These are phyloP conservation scores for Anethum foeniculum DNA, from an alignment of 140 eudicot species.

Conservation along the genomic window DNA sequence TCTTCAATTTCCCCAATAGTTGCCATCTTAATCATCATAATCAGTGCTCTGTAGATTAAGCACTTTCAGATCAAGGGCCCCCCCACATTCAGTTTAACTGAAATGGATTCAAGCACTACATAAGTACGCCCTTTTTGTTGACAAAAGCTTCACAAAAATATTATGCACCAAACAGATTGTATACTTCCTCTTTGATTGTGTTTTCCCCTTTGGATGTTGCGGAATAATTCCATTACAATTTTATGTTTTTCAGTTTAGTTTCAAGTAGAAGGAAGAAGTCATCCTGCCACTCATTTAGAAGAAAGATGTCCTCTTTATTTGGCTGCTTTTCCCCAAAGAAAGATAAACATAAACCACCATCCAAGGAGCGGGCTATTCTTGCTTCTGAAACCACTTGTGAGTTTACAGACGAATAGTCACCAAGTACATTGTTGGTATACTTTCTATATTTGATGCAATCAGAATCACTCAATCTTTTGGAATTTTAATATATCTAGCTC, in stretches of 20 bases:
- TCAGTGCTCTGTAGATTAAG: not conserved
- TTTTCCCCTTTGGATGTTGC: not conserved
- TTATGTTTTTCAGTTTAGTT: not conserved
- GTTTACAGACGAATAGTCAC: slow-evolving; percentile 17
- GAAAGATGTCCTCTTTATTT: slow-evolving; percentile 25
- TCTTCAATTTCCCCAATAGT: not conserved
- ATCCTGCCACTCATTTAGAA: not conserved
- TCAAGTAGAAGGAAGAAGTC: not conserved
- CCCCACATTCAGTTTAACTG: not conserved
- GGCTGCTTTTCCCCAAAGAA: slow-evolving; percentile 62
- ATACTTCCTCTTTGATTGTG: not conserved
- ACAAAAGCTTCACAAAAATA: not conserved
- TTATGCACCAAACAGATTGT: not conserved
- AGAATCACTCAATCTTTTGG: too few species aligned
- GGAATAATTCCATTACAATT: not conserved
- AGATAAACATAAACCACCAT: slow-evolving; percentile 49
- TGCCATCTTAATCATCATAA: not conserved
- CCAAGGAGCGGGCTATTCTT: slow-evolving; percentile 72
- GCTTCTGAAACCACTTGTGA: slow-evolving; percentile 91
- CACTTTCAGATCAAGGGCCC: not conserved
- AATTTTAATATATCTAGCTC: too few species aligned
- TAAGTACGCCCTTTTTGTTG: not conserved
- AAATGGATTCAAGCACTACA: not conserved
- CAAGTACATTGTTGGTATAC: not conserved
- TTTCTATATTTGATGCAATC: too few species aligned